These are phyloP conservation scores for Nothophaeocryptopus gaeumannii DNA, from an alignment of 2,329 filamentous ascomycete genomes.

Conservation along the genomic window DNA sequence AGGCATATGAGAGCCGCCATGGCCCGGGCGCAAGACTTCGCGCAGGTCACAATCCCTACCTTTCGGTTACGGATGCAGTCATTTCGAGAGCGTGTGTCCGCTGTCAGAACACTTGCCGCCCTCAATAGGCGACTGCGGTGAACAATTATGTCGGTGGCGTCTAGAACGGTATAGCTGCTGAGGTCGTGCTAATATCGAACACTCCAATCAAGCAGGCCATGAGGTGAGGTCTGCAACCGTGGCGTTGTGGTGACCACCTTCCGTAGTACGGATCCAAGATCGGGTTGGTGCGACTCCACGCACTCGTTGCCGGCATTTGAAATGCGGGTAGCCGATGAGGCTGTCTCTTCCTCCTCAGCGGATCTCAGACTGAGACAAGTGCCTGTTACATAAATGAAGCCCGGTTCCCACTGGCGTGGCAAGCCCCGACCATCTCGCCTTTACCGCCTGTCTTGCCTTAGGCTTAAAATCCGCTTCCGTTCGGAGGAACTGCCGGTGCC, in stretches of 20 bases:
- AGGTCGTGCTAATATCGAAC: not conserved
- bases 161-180: not conserved
- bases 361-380: slow-evolving; percentile 3
- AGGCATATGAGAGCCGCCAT: not conserved
- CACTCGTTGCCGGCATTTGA: not conserved
- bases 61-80: not conserved
- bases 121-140: no score
- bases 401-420: no score
- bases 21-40: not conserved
- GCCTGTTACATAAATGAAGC: slow-evolving; percentile 1
- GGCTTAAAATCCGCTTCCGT: no score
- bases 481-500: no score
- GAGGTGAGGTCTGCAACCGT: slow-evolving; percentile 6
- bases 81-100: not conserved
- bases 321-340: slow-evolving; percentile 7
- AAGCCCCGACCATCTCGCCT: no score
- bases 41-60: no score
- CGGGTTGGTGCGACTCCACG: not conserved
- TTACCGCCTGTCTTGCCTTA: no score
- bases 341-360: not conserved
- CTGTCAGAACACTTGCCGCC: not conserved
- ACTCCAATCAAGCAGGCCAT: not conserved
- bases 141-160: not conserved
- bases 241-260: slow-evolving; percentile 10
- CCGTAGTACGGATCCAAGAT: not conserved